Evolutionary conservation across 2,329 filamentous ascomycete genomes (phyloP).

Genomic region (Xylaria arbuscula): DNA sequence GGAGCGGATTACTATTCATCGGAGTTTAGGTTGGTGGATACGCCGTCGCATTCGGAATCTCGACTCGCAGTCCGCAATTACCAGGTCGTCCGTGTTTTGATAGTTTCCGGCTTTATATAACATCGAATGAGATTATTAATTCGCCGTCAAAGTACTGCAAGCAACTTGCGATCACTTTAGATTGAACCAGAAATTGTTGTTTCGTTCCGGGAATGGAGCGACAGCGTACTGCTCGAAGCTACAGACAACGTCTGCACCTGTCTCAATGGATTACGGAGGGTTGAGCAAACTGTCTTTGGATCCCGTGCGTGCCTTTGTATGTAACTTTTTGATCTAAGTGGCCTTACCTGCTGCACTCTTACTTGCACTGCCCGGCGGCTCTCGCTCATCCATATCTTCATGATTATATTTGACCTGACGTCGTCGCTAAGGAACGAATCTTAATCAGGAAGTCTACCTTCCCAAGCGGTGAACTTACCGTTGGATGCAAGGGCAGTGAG

Average conservation of each 20-base stretch:
- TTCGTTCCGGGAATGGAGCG: too few species aligned
- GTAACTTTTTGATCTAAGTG: background rate
- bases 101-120: background rate
- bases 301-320: background rate
- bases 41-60: conserved; percentile 15
- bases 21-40: conserved; percentile 31
- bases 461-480: conserved; percentile 8
- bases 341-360: background rate
- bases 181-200: background rate
- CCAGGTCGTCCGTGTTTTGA: background rate
- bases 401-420: background rate
- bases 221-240: background rate
- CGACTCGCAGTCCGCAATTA: conserved; percentile 17
- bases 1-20: conserved; percentile 10
- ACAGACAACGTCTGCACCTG: conserved; percentile 1
- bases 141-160: background rate
- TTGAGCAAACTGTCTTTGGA: background rate
- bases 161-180: conserved; percentile 3
- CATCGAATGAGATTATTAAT: background rate
- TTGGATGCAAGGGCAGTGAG: conserved; percentile 18
- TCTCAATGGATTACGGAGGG: background rate
- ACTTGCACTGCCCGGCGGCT: background rate
- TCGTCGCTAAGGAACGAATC: background rate
- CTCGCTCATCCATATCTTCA: background rate
- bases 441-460: background rate